Evolutionary conservation across 1,139 yeast species (phyloP).

Genomic region (Suhomyces terraborum): DNA sequence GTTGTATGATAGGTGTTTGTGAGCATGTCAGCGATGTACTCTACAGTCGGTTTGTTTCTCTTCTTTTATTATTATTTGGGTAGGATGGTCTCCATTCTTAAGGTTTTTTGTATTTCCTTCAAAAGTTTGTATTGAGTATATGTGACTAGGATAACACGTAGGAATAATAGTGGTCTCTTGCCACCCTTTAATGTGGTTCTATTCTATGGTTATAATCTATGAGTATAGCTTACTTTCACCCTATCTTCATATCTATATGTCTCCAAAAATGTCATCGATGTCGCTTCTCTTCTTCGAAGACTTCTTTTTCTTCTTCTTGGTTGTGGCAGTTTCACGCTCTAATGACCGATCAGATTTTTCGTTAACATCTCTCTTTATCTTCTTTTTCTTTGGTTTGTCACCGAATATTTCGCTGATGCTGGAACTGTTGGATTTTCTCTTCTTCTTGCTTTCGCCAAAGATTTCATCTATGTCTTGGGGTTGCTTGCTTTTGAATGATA

Average conservation of each 20-base stretch:
- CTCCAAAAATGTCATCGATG: slow-evolving; percentile 63
- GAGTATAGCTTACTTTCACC: too few species aligned
- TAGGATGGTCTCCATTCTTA: slow-evolving; percentile 8
- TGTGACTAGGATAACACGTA: slow-evolving; percentile 5
- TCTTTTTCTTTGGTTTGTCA: slow-evolving; percentile 8
- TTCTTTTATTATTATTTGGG: slow-evolving; percentile 11
- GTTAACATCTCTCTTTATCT: slow-evolving; percentile 10
- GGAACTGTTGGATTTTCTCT: slow-evolving; percentile 33
- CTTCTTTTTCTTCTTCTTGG: slow-evolving; percentile 35
- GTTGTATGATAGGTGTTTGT: neutral
- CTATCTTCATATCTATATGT: slow-evolving; percentile 9
- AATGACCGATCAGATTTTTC: neutral
- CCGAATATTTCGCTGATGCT: slow-evolving; percentile 28
- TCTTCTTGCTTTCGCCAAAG: slow-evolving; percentile 21
- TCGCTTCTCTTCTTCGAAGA: slow-evolving; percentile 44
- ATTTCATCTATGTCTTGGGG: slow-evolving; percentile 23
- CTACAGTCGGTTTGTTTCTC: slow-evolving; percentile 1
- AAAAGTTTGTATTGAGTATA: slow-evolving; percentile 9
- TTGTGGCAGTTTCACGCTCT: slow-evolving; percentile 1
- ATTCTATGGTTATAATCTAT: too few species aligned
- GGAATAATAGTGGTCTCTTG: too few species aligned
- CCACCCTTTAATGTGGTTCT: too few species aligned
- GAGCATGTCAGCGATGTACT: neutral
- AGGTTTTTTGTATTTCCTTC: slow-evolving; percentile 8
- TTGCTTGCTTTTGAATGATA: too few species aligned